phyloP scores from a whole-genome alignment of 768 basidiomycete genomes.

The Tricholoma matsutake region DNA sequence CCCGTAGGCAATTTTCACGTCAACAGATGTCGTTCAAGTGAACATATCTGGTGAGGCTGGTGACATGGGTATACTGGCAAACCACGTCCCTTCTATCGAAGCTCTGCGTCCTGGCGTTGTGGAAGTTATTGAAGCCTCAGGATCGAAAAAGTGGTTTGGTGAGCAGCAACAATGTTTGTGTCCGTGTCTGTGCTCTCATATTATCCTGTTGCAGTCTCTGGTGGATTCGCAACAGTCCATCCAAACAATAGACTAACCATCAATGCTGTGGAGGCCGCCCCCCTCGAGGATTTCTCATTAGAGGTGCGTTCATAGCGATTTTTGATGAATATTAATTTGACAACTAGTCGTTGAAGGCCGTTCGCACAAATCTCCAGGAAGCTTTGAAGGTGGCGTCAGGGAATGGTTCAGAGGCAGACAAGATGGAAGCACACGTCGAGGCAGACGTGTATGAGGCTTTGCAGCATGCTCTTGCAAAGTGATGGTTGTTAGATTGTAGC shows the following conservation, averaged over 20 bases:
- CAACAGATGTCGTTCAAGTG: slow-evolving; percentile 91
- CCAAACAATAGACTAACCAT: slow-evolving; percentile 96
- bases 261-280: slow-evolving; percentile 95
- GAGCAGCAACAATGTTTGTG: slow-evolving; percentile 27
- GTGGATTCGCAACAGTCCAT: slow-evolving; percentile 97
- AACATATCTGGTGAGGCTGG: slow-evolving; percentile 92
- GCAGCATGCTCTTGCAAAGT: slow-evolving; percentile 70
- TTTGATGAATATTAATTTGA: neutral
- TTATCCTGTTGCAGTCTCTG: slow-evolving; percentile 60
- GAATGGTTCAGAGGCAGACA: slow-evolving; percentile 89
- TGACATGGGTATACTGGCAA: slow-evolving; percentile 99
- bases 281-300: slow-evolving; percentile 83
- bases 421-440: slow-evolving; percentile 90
- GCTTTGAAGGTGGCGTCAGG: slow-evolving; percentile 79
- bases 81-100: slow-evolving; percentile 98
- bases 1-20: slow-evolving; percentile 81
- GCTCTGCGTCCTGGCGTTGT: slow-evolving; percentile 91
- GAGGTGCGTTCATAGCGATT: slow-evolving; percentile 57
- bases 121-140: slow-evolving; percentile 85
- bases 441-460: slow-evolving; percentile 96
- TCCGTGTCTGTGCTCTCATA: slow-evolving; percentile 2
- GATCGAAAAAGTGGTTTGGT: slow-evolving; percentile 98
- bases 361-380: slow-evolving; percentile 86
- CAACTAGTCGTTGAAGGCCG: slow-evolving; percentile 54
- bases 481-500: slow-evolving; percentile 2